These are phyloP conservation scores for Fusarium pininemorale DNA, from an alignment of 2,329 filamentous ascomycete genomes.

Conservation along the genomic window DNA sequence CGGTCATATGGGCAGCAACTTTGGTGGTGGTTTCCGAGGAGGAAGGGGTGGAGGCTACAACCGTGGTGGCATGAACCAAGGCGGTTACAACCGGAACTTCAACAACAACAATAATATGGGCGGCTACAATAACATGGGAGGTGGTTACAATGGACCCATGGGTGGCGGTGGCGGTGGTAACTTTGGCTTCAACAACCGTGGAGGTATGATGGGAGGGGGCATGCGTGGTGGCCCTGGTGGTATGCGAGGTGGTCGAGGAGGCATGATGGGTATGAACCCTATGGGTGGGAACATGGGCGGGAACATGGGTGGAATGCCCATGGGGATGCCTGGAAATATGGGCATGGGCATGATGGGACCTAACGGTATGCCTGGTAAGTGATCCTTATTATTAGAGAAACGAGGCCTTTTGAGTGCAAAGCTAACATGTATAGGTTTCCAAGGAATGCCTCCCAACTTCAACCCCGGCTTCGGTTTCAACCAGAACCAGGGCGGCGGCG, in stretches of 20 bases:
- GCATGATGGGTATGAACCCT: conserved; percentile 60
- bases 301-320: conserved; percentile 58
- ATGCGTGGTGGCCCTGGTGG: conserved; percentile 61
- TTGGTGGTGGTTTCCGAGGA: conserved; percentile 62
- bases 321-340: conserved; percentile 68
- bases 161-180: conserved; percentile 60
- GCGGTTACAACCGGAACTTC: conserved; percentile 56
- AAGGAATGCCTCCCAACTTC: conserved; percentile 75
- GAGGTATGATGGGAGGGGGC: conserved; percentile 57
- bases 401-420: background rate
- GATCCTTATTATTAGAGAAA: background rate
- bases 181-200: conserved; percentile 58
- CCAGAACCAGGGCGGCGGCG: conserved; percentile 57
- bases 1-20: conserved; percentile 54
- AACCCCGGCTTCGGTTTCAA: conserved; percentile 76
- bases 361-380: conserved; percentile 51
- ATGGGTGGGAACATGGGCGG: conserved; percentile 56
- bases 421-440: conserved; percentile 63
- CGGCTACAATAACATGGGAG: conserved; percentile 55
- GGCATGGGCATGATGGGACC: conserved; percentile 66
- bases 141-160: conserved; percentile 61
- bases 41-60: conserved; percentile 60
- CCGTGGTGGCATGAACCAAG: conserved; percentile 57
- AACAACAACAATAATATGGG: conserved; percentile 56
- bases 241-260: conserved; percentile 59